Evolutionary conservation across 2,329 filamentous ascomycete genomes (phyloP), one percentile per base, ranked within the genome.

Genomic region (Hypoxylon sp.): DNA sequence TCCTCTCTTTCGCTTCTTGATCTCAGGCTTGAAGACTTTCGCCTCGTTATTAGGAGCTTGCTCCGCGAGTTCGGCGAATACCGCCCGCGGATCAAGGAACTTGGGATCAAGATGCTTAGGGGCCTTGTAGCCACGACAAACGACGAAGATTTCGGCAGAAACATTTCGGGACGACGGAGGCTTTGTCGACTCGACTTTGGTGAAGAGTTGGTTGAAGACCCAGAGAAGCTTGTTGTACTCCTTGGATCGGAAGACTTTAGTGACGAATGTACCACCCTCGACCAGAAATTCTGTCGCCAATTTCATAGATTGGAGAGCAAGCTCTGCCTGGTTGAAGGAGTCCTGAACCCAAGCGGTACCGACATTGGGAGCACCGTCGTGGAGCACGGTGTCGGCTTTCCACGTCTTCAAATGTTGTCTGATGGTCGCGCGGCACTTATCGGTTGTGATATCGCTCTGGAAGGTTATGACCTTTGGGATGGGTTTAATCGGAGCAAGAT

Each of bases 331-430:
- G 69, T 95, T 95, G 87, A 97, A 99, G 48, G 96, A 96, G 84
- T 99, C 96, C 82, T 99, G 96, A 47, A 94, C 92, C 96, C 96
- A 99, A 0, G 96, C 94, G 0, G 94, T 95, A 89, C 96, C 96
- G 64, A 99, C 96, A 76, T 99, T 99, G 51, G 96, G 96, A 0
- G 96, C 96, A 81, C 96, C 96, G 79, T 99, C 96, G 82, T 99
- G 96, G 42, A 99, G 85, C 4, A 99, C 96, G 0, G 92, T 93
- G 79, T 99, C 96, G 19, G 93, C 94, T 80, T 98, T 98, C 92
- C 93, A 95, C 10, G 93, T 94, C 83, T 98, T 98, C 53, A 99
- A 83, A 77, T 99, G 94, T 65, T 91, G 88, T 76, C 94, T 87
- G 69, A 99, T 93, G 1, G 93, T 98, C 6, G 94, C 90, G 72